These are phyloP conservation scores for Litsea cubeba DNA, from an alignment of 164 flowering plant species.

Conservation along the genomic window DNA sequence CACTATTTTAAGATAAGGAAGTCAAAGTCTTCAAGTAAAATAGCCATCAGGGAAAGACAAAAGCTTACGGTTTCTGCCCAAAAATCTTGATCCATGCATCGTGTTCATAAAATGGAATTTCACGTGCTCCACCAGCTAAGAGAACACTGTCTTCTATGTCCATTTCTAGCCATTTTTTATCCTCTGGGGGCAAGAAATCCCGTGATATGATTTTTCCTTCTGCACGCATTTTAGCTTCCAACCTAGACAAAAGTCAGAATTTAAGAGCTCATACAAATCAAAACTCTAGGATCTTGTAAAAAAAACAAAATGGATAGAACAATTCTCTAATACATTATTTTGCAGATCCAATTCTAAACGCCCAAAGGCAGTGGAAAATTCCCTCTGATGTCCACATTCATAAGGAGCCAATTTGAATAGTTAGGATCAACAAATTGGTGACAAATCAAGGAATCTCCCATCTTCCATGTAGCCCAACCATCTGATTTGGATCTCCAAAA, in stretches of 20 bases:
- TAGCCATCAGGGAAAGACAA: not conserved
- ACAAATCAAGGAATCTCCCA: not conserved
- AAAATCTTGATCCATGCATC: constrained; percentile 60
- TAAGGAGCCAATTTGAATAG: no score
- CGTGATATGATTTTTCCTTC: constrained; percentile 68
- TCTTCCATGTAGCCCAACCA: not conserved
- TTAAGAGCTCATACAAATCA: not conserved
- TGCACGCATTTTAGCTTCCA: constrained; percentile 86
- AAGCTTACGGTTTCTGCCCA: constrained; percentile 79
- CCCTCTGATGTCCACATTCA: no score
- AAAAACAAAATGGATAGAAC: not conserved
- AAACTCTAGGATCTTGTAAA: not conserved
- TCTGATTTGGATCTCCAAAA: not conserved
- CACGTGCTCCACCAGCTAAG: constrained; percentile 41
- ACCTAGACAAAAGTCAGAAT: constrained; percentile 34
- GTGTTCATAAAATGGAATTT: constrained; percentile 71
- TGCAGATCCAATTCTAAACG: no score
- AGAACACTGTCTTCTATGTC: constrained; percentile 79
- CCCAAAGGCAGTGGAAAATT: no score
- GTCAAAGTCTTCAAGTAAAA: not conserved
- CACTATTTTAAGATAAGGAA: not conserved
- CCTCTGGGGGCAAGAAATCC: constrained; percentile 88
- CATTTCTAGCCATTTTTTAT: constrained; percentile 88
- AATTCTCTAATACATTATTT: no score
- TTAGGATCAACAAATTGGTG: no score